Conservation (phyloP, 2,329 filamentous ascomycete genomes). For the Sporothrix globosa region DNA sequence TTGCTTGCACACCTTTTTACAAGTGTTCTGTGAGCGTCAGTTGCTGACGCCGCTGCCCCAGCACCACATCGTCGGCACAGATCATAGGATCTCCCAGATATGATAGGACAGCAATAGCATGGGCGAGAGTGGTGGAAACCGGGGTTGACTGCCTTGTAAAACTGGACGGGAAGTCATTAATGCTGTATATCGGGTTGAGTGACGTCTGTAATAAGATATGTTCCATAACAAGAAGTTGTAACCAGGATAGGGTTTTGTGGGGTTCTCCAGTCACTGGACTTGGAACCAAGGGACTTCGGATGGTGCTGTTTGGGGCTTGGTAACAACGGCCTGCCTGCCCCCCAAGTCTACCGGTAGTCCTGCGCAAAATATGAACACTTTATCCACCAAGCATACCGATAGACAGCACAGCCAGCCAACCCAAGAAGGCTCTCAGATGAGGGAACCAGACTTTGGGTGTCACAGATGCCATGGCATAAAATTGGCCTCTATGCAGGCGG, state of each 20-base stretch:
- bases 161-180: neutral
- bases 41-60: conserved; percentile 15
- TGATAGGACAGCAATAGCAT: neutral
- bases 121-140: conserved; percentile 4
- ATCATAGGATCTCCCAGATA: neutral
- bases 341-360: neutral
- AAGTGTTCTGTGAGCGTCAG: neutral
- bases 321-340: neutral
- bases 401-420: conserved; percentile 14
- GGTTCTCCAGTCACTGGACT: conserved; percentile 11
- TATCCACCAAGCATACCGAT: conserved; percentile 5
- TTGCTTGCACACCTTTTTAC: neutral
- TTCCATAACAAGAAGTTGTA: neutral
- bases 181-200: neutral
- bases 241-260: conserved; percentile 22
- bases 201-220: neutral
- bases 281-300: neutral
- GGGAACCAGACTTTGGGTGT: conserved; percentile 1
- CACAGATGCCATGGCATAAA: conserved; percentile 26
- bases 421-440: too few relatives aligned
- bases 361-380: conserved; percentile 14
- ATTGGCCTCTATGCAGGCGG: neutral
- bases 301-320: conserved; percentile 1
- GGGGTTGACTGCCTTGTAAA: conserved; percentile 14
- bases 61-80: conserved; percentile 3